phyloP scores from a whole-genome alignment of 495 filamentous ascomycete species.

The Delitschia confertaspora region DNA sequence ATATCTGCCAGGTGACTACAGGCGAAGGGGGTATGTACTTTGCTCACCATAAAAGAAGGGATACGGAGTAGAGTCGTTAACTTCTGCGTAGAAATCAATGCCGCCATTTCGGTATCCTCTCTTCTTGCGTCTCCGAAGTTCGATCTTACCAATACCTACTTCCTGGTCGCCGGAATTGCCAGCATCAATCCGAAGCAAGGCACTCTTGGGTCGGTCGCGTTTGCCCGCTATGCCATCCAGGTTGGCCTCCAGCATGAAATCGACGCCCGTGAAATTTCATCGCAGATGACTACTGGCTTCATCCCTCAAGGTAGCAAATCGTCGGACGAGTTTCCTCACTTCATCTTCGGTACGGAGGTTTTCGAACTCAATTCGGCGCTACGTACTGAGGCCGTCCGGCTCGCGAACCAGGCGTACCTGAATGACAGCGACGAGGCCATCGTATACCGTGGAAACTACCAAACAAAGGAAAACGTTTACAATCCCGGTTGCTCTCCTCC shows the following conservation, averaged over 20 bases:
- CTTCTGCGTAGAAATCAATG: constrained; percentile 70
- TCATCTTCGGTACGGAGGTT: constrained; percentile 68
- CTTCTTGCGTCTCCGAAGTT: constrained; percentile 53
- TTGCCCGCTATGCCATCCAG: constrained; percentile 60
- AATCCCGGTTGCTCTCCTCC: constrained; percentile 45
- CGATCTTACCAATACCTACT: constrained; percentile 59
- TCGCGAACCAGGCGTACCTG: constrained; percentile 49
- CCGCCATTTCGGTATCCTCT: constrained; percentile 52
- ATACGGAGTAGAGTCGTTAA: no score
- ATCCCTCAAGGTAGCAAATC: constrained; percentile 48
- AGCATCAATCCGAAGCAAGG: constrained; percentile 60
- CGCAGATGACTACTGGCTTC: constrained; percentile 58
- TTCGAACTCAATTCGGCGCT: constrained; percentile 61
- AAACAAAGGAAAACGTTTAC: constrained; percentile 31
- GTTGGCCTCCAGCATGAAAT: constrained; percentile 69
- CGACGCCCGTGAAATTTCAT: constrained; percentile 59
- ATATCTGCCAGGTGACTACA: constrained; percentile 54
- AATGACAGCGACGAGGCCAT: constrained; percentile 45
- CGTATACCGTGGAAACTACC: constrained; percentile 53
- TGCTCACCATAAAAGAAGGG: not conserved
- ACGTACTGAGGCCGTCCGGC: constrained; percentile 45
- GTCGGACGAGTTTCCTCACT: constrained; percentile 52
- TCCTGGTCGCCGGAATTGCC: constrained; percentile 62
- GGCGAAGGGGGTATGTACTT: constrained; percentile 31
- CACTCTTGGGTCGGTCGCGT: constrained; percentile 54